phyloP scores from a whole-genome alignment of 805 yeast genomes.

The Sugiyamaella qingdaonensis region DNA sequence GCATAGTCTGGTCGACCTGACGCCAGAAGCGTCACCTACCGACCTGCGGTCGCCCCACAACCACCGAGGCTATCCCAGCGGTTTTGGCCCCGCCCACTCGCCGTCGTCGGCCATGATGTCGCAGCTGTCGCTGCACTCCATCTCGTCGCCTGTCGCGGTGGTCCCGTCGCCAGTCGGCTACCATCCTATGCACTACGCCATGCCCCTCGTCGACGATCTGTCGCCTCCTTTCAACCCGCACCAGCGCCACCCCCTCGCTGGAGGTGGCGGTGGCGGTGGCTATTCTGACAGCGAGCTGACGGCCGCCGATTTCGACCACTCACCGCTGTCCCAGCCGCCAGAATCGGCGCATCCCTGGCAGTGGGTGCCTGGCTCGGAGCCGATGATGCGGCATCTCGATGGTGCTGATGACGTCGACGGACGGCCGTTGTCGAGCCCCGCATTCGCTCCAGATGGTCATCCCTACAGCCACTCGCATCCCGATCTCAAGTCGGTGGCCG shows the following conservation, averaged over 20 bases:
- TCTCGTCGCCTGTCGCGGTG: not conserved
- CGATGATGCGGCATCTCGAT: not conserved
- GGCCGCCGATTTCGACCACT: too few species aligned
- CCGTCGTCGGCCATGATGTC: not conserved
- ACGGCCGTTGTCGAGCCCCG: not conserved
- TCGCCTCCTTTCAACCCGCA: too few species aligned
- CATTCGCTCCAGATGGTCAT: not conserved
- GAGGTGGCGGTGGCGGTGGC: not conserved
- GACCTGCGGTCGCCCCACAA: not conserved
- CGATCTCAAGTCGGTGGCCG: not conserved
- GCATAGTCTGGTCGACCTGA: not conserved
- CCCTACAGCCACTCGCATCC: not conserved
- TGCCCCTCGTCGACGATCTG: too few species aligned
- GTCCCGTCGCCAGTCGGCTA: not conserved
- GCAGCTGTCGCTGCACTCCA: not conserved
- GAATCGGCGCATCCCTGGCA: not conserved
- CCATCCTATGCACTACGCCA: too few species aligned
- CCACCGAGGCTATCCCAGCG: not conserved
- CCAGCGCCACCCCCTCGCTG: not conserved
- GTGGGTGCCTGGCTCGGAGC: not conserved
- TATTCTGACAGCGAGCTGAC: not conserved
- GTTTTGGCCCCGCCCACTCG: too few species aligned
- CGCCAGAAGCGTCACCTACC: not conserved
- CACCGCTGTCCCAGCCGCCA: not conserved
- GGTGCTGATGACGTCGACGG: not conserved